phyloP scores from a whole-genome alignment of 331 rosid species.

The Quercus lobata region DNA sequence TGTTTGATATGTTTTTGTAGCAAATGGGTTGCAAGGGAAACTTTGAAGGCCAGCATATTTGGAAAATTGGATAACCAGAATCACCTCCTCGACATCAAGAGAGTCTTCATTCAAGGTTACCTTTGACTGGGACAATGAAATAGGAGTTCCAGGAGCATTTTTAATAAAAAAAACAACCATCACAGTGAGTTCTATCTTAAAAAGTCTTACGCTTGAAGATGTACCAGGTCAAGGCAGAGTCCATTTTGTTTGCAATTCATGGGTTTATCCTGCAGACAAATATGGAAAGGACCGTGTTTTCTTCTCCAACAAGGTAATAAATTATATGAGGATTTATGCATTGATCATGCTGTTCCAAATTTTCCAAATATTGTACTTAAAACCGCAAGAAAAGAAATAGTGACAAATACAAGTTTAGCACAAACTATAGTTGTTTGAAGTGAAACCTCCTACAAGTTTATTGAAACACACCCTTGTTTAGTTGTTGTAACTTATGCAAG shows the following conservation, averaged over 20 bases:
- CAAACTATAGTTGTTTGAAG: not conserved
- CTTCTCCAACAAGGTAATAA: conserved; percentile 64
- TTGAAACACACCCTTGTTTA: no score
- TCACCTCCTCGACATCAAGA: conserved; percentile 45
- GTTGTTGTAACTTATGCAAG: no score
- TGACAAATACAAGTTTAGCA: not conserved
- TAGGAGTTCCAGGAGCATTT: conserved; percentile 66
- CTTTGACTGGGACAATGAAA: conserved; percentile 53
- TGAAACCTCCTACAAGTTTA: no score
- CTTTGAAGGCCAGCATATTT: conserved; percentile 54
- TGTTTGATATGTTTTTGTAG: conserved; percentile 5
- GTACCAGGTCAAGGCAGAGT: conserved; percentile 58
- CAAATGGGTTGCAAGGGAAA: conserved; percentile 44
- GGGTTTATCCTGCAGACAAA: conserved; percentile 67
- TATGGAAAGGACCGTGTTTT: conserved; percentile 57
- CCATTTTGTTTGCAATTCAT: conserved; percentile 74
- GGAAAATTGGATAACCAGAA: conserved; percentile 62
- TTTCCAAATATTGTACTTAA: not conserved
- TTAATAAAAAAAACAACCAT: conserved; percentile 54
- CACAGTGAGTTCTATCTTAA: conserved; percentile 64
- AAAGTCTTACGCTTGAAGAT: conserved; percentile 53
- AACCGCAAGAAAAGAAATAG: not conserved
- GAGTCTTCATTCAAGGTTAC: conserved; percentile 49
- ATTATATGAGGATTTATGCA: not conserved
- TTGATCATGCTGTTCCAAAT: not conserved